Conservation (phyloP, 352 stramenopile genomes). For the Globisporangium nodosum region DNA sequence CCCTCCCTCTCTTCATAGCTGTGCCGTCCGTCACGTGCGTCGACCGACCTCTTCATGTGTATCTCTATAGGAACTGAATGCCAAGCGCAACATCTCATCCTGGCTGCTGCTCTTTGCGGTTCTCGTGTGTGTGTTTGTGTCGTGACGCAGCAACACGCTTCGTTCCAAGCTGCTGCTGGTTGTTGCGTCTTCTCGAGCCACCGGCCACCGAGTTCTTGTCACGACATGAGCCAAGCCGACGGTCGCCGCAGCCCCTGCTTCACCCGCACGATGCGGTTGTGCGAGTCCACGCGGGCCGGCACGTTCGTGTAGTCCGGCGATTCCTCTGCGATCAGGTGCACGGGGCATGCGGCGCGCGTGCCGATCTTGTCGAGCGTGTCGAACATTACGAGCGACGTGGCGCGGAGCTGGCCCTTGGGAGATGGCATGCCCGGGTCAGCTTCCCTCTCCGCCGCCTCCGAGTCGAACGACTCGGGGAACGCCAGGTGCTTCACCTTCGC, state of each 20-base stretch:
- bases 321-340: slow-evolving; percentile 58
- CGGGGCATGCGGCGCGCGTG: slow-evolving; percentile 58
- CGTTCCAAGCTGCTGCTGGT: background rate
- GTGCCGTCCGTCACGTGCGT: slow-evolving; percentile 1
- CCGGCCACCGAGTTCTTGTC: background rate
- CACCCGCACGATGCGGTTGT: slow-evolving; percentile 47
- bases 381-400: slow-evolving; percentile 47
- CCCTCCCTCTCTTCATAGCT: background rate
- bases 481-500: slow-evolving; percentile 38
- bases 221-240: slow-evolving; percentile 42
- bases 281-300: slow-evolving; percentile 45
- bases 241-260: slow-evolving; percentile 43
- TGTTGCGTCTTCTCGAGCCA: no score
- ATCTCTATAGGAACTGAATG: slow-evolving; percentile 4
- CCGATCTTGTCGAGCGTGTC: slow-evolving; percentile 75
- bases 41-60: background rate
- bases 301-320: slow-evolving; percentile 52
- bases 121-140: background rate
- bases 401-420: slow-evolving; percentile 42
- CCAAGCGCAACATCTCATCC: background rate
- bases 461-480: slow-evolving; percentile 31
- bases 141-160: background rate
- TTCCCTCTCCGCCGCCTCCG: slow-evolving; percentile 22
- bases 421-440: slow-evolving; percentile 46
- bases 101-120: background rate